Conservation (phyloP, 1,284 basidiomycete species). For the Sutorius eximius region DNA sequence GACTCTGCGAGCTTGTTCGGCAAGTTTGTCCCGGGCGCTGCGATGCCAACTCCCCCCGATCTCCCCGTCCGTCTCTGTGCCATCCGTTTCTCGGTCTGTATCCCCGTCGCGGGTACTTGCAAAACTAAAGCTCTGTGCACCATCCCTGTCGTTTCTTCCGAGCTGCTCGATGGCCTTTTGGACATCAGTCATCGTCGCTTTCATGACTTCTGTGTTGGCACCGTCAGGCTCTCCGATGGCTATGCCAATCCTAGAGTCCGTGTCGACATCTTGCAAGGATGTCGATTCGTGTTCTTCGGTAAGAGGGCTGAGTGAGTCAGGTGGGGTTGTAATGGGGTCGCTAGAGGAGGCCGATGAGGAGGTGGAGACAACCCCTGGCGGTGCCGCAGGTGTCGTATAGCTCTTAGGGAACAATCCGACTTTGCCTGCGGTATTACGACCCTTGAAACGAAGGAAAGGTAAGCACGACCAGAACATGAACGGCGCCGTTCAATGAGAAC, state of each 20-base stretch:
- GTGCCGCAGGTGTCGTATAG: constrained; percentile 75
- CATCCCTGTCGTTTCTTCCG: constrained; percentile 50
- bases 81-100: constrained; percentile 57
- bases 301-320: constrained; percentile 43
- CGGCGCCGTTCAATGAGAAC: constrained; percentile 21
- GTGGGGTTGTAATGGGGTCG: constrained; percentile 26
- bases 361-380: constrained; percentile 29
- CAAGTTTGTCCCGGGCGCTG: constrained; percentile 65
- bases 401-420: constrained; percentile 89
- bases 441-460: constrained; percentile 48
- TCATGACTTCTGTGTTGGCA: constrained; percentile 62
- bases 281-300: constrained; percentile 45
- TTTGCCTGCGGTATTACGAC: constrained; percentile 80
- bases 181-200: constrained; percentile 83
- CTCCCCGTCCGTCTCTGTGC: constrained; percentile 51
- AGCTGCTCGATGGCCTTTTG: constrained; percentile 84
- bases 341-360: constrained; percentile 25
- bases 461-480: constrained; percentile 20
- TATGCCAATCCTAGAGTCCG: constrained; percentile 25
- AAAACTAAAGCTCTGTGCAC: constrained; percentile 70
- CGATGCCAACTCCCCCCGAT: constrained; percentile 63
- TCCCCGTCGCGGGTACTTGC: constrained; percentile 58
- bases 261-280: constrained; percentile 34
- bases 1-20: constrained; percentile 68
- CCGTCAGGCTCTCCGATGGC: constrained; percentile 27